Evolutionary conservation across 768 basidiomycete genomes (phyloP), one percentile per base, ranked within the genome.

Genomic region (Russula sp.): DNA sequence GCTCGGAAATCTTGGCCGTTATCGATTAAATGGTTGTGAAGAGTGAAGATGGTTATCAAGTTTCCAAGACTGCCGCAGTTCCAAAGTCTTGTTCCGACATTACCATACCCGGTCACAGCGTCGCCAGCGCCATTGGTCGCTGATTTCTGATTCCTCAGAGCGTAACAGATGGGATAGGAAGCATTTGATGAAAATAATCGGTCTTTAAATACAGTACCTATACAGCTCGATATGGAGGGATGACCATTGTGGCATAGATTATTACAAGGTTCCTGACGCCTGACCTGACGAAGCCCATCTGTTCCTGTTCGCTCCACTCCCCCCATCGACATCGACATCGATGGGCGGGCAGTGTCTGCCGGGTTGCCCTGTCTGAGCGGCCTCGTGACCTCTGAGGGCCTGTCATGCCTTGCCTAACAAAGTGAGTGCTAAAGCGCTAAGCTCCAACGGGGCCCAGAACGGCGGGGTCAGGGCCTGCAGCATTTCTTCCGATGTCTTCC

Each of bases 1-100:
- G 47, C 29, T 39, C 36, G 56, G 43, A 34, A 35, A 3, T 6
- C 35, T 10, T 43, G 32, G 18, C 39, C 52, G 49, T 59, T 63
- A 63, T 63, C 58, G 62, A 54, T 59, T 29, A 36, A 41, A 48
- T 36, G n/a, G 22, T 7, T 22, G 13, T 35, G n/a, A 34, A 41
- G 59, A 43, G 25, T 32, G 43, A 20, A 29, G 25, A 29, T 29
- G 25, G 18, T 36, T 38, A 55, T 60, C 59, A 55, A 60, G 38
- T 54, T 60, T 46, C 38, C 29, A 48, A 38, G 45, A 11, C 36
- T 29, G 16, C 35, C 9, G 22, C n/a, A 29, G 18, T 43, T 11
- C 54, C 56, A 38, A 36, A 45, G 55, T 43, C 36, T 61, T 10
- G 56, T 51, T 10, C 38, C 56, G 3, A 11, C n/a, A 20, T 61